These are phyloP conservation scores for Pezizomycotina sp. DNA, from an alignment of 2,329 filamentous ascomycete species.

Conservation along the genomic window DNA sequence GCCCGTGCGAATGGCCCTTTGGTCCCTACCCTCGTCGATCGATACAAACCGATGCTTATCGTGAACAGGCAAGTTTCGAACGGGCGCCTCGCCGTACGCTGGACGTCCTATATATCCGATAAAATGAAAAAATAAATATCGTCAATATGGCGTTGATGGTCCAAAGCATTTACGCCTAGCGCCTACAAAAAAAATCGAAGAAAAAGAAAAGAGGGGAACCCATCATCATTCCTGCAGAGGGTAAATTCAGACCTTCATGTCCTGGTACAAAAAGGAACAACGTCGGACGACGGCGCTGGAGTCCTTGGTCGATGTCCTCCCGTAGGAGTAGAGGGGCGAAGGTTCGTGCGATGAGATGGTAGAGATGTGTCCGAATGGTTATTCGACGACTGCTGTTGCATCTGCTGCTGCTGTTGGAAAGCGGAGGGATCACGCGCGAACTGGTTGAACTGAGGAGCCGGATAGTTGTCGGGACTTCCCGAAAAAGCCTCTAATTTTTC, in stretches of 20 bases:
- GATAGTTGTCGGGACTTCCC: conserved; percentile 65
- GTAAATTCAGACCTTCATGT: conserved; percentile 58
- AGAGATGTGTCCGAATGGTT: conserved; percentile 28
- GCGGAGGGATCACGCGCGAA: too few relatives aligned
- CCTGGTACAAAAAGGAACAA: conserved; percentile 95
- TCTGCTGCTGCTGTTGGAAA: conserved; percentile 59
- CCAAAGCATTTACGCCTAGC: neutral
- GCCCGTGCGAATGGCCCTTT: conserved; percentile 43
- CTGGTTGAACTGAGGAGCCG: too few relatives aligned
- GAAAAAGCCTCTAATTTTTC: conserved; percentile 86
- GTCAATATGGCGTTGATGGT: conserved; percentile 3
- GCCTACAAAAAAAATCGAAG: neutral
- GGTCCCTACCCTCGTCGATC: conserved; percentile 34
- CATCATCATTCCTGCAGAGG: too few relatives aligned
- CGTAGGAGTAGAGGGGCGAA: conserved; percentile 44
- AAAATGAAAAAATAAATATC: conserved; percentile 3
- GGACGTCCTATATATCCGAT: conserved; percentile 45
- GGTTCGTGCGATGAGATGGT: conserved; percentile 23
- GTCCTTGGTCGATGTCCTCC: conserved; percentile 62
- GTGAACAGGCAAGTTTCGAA: conserved; percentile 50
- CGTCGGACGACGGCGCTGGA: conserved; percentile 76
- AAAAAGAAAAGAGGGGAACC: conserved; percentile 23
- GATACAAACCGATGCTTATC: conserved; percentile 49
- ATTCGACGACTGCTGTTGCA: conserved; percentile 40
- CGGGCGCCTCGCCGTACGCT: conserved; percentile 62